Evolutionary conservation across 2,329 filamentous ascomycete species (phyloP), one percentile per base, ranked within the genome.

Genomic region (Penicillium rolfsii): DNA sequence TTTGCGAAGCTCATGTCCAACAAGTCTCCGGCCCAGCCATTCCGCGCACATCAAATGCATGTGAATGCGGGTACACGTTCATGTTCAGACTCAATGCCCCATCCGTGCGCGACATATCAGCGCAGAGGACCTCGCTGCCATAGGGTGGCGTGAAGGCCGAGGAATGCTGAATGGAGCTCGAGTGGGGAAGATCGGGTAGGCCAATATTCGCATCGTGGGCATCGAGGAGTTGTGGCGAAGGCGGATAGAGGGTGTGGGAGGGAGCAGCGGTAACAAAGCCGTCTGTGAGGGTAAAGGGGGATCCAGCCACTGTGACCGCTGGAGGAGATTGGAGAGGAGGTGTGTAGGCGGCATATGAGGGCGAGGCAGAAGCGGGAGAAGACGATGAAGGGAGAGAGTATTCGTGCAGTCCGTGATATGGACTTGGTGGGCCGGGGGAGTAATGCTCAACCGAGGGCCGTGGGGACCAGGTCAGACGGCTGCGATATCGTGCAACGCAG

Each of bases 401-500:
- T 46, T 73, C 74, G 46, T 74, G 72, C n/a, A 75, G 66, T 8
- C 67, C 63, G 56, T 65, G 67, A 55, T 76, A 75, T 35, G 70
- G 72, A 48, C 75, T 79, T 22, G 76, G 66, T 7, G 77, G 73
- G 19, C 70, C 66, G 1, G 77, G 70, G 5, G 75, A 75, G 60
- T 75, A 76, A 48, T 75, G 71, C 50, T 78, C 76, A 33, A 78
- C 66, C 0, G 76, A 77, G 3, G 70, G 66, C 53, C 70, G 74
- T 22, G 75, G 72, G 0, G 75, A 76, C 87, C 87, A 91, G 52
- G 89, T 87, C 81, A 91, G 87, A 66, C 88, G 85, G 38, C 80
- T 82, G 67, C 88, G 87, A 76, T 93, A 92, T 69, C 88, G 86
- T 59, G 82, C 80, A 58, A 91, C 86, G 50, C 87, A 86, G 67